Evolutionary conservation across 2,329 filamentous ascomycete genomes (phyloP).

Genomic region (Penicillium freii): DNA sequence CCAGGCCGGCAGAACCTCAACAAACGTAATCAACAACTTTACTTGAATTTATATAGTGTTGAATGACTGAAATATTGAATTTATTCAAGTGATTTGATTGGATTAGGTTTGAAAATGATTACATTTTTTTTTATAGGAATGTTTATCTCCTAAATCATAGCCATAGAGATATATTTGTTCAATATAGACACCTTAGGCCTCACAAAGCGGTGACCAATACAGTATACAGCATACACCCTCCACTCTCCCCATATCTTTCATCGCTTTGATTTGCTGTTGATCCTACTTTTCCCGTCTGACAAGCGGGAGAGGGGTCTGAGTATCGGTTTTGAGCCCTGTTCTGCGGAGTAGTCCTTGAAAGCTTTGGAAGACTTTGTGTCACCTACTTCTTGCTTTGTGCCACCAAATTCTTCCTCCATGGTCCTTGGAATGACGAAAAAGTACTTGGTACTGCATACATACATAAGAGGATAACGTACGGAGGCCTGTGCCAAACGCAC

Average conservation of each 20-base stretch:
- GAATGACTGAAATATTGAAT: not conserved
- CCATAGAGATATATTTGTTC: not conserved
- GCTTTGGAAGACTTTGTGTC: not conserved
- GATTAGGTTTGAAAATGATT: not conserved
- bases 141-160: not conserved
- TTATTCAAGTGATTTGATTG: not conserved
- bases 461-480: not conserved
- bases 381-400: not conserved
- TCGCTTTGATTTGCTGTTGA: not conserved
- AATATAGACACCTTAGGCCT: slow-evolving; percentile 11
- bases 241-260: not conserved
- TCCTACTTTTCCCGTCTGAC: not conserved
- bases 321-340: not conserved
- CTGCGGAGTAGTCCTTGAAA: not conserved
- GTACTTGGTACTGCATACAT: not conserved
- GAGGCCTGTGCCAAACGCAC: slow-evolving; percentile 1
- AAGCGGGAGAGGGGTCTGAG: not conserved
- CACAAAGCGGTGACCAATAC: slow-evolving; percentile 7
- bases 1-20: slow-evolving; percentile 23
- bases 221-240: too few relatives aligned
- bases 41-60: too few relatives aligned
- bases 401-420: not conserved
- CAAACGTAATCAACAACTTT: not conserved
- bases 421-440: not conserved
- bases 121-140: not conserved